phyloP scores from a whole-genome alignment of 352 stramenopile species.

The Globisporangium barbulae region DNA sequence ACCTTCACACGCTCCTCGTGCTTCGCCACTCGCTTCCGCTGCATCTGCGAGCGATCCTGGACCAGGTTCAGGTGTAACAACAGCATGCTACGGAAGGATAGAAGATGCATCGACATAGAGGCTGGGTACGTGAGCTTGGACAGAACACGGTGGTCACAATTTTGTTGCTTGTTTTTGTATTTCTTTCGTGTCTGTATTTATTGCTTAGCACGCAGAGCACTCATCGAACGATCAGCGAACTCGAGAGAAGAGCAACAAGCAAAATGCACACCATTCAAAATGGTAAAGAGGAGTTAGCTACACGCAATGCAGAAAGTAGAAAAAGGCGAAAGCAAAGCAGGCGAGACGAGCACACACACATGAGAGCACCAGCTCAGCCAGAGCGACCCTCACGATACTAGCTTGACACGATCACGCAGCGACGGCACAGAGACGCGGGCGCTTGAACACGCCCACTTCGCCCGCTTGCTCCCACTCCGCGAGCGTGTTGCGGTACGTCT shows the following conservation, averaged over 20 bases:
- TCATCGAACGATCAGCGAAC: constrained; percentile 5
- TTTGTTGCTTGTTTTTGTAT: constrained; percentile 1
- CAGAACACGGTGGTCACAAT: constrained; percentile 2
- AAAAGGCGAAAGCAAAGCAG: constrained; percentile 17
- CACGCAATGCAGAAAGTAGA: constrained; percentile 11
- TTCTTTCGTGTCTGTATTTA: background rate
- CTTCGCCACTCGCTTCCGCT: constrained; percentile 47
- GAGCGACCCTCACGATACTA: background rate
- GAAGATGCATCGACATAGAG: constrained; percentile 5
- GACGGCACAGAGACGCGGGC: constrained; percentile 42
- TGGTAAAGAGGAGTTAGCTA: background rate
- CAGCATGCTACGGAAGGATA: background rate
- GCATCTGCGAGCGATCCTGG: constrained; percentile 35
- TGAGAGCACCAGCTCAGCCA: constrained; percentile 1
- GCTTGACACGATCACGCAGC: constrained; percentile 36
- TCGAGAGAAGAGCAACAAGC: background rate
- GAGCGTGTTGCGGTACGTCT: constrained; percentile 65
- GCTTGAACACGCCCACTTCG: constrained; percentile 74
- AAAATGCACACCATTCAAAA: constrained; percentile 3
- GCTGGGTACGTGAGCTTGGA: background rate
- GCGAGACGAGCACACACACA: constrained; percentile 5
- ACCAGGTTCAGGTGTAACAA: constrained; percentile 13
- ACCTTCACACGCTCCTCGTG: constrained; percentile 61
- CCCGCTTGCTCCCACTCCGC: constrained; percentile 70
- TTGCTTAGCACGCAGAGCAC: constrained; percentile 13